These are phyloP conservation scores for Sanghuangporus sanghuang DNA, from an alignment of 1,284 basidiomycete species.

Conservation along the genomic window DNA sequence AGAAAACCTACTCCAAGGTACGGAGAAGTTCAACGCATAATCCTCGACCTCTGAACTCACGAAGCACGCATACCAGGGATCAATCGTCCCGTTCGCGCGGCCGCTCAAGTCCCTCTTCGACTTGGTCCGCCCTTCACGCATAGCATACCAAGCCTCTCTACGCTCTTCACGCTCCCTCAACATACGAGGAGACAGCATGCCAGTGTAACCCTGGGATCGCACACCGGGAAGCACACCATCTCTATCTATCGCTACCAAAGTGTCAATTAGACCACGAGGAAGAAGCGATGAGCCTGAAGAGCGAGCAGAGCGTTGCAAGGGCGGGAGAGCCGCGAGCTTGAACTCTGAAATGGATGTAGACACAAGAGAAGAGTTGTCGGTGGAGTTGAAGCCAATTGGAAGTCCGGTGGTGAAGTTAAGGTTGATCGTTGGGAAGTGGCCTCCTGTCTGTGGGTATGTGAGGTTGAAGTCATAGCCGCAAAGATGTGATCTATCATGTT, in stretches of 20 bases:
- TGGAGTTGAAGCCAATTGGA: constrained; percentile 9
- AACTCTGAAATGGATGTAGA: not conserved
- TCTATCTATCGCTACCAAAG: not conserved
- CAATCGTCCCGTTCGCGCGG: constrained; percentile 44
- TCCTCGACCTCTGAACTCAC: constrained; percentile 48
- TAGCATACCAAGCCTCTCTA: not conserved
- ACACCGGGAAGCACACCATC: constrained; percentile 50
- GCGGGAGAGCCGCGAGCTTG: not conserved
- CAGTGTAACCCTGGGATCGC: constrained; percentile 64
- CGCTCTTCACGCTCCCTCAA: constrained; percentile 15
- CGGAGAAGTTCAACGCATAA: constrained; percentile 58
- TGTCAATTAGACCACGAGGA: not conserved
- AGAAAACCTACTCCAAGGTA: constrained; percentile 55
- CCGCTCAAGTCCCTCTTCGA: constrained; percentile 41
- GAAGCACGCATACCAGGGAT: constrained; percentile 57
- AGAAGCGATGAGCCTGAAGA: not conserved
- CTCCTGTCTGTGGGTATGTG: constrained; percentile 59
- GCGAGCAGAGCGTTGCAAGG: not conserved
- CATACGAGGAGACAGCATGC: constrained; percentile 24
- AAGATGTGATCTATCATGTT: constrained; percentile 41
- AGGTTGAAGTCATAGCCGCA: constrained; percentile 66
- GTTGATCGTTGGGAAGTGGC: constrained; percentile 40
- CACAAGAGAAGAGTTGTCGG: not conserved
- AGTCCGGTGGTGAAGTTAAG: constrained; percentile 14
- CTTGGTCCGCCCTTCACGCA: constrained; percentile 6